Base-by-base conservation (phyloP, 192 early-diverging fungal genomes). In the Gamsiella multidivaricata region DNA sequence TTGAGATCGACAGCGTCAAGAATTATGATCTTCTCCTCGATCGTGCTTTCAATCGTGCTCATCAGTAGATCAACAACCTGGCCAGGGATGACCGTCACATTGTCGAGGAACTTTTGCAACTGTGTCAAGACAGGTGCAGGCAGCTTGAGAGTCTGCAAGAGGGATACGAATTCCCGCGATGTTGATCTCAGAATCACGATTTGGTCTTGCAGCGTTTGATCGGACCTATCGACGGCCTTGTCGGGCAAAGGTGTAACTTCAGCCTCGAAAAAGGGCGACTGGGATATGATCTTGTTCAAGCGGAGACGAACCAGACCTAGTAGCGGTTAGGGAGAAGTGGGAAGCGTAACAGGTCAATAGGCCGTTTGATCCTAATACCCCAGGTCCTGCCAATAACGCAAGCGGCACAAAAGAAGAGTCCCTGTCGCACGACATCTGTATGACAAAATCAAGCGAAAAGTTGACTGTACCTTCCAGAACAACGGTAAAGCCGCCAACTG, bases 11-110 rank as follows among this genome's bases (percentile, higher is more conserved):
- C 50, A 2, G 84, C 81, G n/a, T 88, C 79, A 9, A 93, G 65
- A 31, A 93, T 88, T n/a, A 81, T 53, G 6, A 92, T 69, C 56
- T 91, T 93, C 65, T 95, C 93, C 31, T 91, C 89, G 31, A 86
- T 72, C 5, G 85, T 85, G 3, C 88, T 79, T 54, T 95, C 92
- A 45, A 95, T 90, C 55, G 92, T 88, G 31, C 83, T 88, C 31
- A 89, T 86, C 26, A 95, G 79, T 12, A 93, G 61, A 70, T 95
- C 90, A 0, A 90, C 89, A 14, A 95, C 70, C 29, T 87, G 80
- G 3, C 85, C 84, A 6, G 88, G 80, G 26, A 85, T 62, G 0
- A 84, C 80, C 5, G 80, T 79, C 6, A 78, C 74, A 46, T 64
- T 78, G 29, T 92, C 83, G 8, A 93, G 84, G 50, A 92, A 87